A percentile compares a stretch with the other conserved stretches of the same genome.
Evolutionary conservation across 805 yeast species (phyloP).

Genomic region (Yamadazyma paraphyllophila): DNA sequence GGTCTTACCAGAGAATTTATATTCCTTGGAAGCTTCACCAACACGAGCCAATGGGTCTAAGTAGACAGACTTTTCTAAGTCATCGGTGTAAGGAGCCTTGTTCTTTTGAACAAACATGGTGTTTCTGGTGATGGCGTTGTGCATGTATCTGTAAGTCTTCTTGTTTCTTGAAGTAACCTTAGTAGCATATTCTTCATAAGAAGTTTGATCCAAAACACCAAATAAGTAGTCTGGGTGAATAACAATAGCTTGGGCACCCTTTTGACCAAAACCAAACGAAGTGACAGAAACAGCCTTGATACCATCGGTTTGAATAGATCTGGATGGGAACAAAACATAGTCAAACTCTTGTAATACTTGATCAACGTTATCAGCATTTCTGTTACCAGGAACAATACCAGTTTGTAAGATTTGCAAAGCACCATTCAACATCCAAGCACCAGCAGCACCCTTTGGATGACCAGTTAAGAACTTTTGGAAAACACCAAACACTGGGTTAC

Average conservation of each 20-base stretch:
- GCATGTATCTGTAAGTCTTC: constrained; percentile 91
- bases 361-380: constrained; percentile 97
- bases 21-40: constrained; percentile 36
- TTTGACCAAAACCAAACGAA: constrained; percentile 99
- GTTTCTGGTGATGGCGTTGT: constrained; percentile 88
- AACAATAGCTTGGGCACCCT: constrained; percentile 94
- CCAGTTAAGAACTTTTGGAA: constrained; percentile 99
- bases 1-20: constrained; percentile 47
- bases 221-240: constrained; percentile 91
- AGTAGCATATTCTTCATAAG: constrained; percentile 67
- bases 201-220: constrained; percentile 70
- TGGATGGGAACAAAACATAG: constrained; percentile 90
- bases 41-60: constrained; percentile 93
- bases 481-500: constrained; percentile 96
- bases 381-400: constrained; percentile 97
- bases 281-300: constrained; percentile 95
- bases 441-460: constrained; percentile 99
- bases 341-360: constrained; percentile 76
- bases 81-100: constrained; percentile 87
- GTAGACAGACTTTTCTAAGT: constrained; percentile 85
- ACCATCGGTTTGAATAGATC: constrained; percentile 92
- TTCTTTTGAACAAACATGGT: constrained; percentile 90
- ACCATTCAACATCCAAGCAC: constrained; percentile 99
- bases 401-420: constrained; percentile 87
- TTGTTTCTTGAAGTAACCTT: constrained; percentile 81